phyloP scores from a whole-genome alignment of 768 basidiomycete genomes.

The Tylopilus balloui region DNA sequence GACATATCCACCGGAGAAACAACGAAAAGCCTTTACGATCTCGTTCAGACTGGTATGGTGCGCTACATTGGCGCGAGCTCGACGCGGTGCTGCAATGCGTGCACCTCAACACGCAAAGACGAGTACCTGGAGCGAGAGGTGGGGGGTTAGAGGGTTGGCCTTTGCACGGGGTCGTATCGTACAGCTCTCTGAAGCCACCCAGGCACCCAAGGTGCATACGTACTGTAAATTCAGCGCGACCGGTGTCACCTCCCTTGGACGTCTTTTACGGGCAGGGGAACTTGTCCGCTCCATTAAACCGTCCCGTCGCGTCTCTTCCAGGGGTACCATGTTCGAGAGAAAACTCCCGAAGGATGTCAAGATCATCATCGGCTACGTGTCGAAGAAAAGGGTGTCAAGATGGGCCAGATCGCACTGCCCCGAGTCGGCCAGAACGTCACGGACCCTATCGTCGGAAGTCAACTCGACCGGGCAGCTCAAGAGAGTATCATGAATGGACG shows the following conservation, averaged over 20 bases:
- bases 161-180: not conserved
- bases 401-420: conserved; percentile 44
- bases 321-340: conserved; percentile 24
- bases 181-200: too few relatives aligned
- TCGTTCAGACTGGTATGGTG: conserved; percentile 45
- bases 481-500: conserved; percentile 26
- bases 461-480: conserved; percentile 31
- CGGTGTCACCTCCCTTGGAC: conserved; percentile 50
- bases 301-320: conserved; percentile 6
- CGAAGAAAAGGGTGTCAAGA: conserved; percentile 37
- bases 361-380: conserved; percentile 22
- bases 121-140: conserved; percentile 47
- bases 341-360: conserved; percentile 27
- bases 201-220: conserved; percentile 43
- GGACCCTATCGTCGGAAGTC: conserved; percentile 42
- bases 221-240: conserved; percentile 49
- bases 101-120: conserved; percentile 48
- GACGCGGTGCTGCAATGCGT: conserved; percentile 48
- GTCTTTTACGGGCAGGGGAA: conserved; percentile 38
- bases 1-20: conserved; percentile 37
- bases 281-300: conserved; percentile 38
- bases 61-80: conserved; percentile 49
- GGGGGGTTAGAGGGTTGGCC: too few relatives aligned
- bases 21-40: conserved; percentile 47
- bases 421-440: conserved; percentile 40